phyloP scores from a whole-genome alignment of 495 filamentous ascomycete genomes.

The Aspergillus heteromorphus region DNA sequence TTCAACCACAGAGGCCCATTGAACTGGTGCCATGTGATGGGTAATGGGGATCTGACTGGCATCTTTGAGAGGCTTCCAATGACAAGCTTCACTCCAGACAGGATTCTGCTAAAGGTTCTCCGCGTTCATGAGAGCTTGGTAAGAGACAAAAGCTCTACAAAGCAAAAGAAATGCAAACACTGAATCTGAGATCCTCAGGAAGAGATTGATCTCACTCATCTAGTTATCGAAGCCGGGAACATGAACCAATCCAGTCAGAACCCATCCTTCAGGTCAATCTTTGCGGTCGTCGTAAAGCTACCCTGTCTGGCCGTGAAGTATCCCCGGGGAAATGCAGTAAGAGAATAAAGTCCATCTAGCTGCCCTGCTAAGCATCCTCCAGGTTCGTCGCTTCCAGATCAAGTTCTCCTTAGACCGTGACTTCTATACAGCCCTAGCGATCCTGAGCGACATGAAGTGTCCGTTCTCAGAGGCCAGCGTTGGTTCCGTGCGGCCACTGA shows the following conservation, averaged over 20 bases:
- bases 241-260: slow-evolving; percentile 8
- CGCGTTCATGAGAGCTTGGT: slow-evolving; percentile 28
- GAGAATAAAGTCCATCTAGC: neutral
- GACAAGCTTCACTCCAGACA: neutral
- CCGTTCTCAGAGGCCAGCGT: slow-evolving; percentile 34
- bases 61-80: slow-evolving; percentile 21
- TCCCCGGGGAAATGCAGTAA: slow-evolving; percentile 12
- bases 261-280: slow-evolving; percentile 17
- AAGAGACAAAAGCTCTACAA: neutral
- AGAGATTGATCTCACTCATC: slow-evolving; percentile 27
- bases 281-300: slow-evolving; percentile 38
- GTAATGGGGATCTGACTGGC: slow-evolving; percentile 26
- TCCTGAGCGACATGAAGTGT: slow-evolving; percentile 36
- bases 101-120: slow-evolving; percentile 23
- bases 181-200: slow-evolving; percentile 22
- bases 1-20: slow-evolving; percentile 29
- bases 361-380: neutral
- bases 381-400: slow-evolving; percentile 42
- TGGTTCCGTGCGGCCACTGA: slow-evolving; percentile 12
- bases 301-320: slow-evolving; percentile 43
- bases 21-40: slow-evolving; percentile 35
- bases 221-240: slow-evolving; percentile 16
- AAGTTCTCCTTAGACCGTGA: slow-evolving; percentile 35
- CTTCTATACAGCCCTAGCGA: slow-evolving; percentile 32
- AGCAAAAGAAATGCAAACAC: neutral